Evolutionary conservation across 176 grass and related monocot species (phyloP).

Genomic region (Paspalum notatum): DNA sequence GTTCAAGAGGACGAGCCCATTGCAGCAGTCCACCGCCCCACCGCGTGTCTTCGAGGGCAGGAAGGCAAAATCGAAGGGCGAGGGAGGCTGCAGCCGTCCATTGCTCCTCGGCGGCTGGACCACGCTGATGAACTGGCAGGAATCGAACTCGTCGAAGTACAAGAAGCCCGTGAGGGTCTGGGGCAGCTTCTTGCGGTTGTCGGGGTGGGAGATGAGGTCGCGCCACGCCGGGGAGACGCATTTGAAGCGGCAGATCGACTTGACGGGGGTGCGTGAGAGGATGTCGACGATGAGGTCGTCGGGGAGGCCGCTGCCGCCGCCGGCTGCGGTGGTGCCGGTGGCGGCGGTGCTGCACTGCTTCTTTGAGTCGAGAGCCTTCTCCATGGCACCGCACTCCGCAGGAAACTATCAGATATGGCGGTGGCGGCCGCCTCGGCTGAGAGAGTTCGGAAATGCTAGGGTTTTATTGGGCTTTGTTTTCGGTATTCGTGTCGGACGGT

Average conservation of each 20-base stretch:
- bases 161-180: not conserved
- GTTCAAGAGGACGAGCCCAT: not conserved
- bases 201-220: slow-evolving; percentile 8
- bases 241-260: slow-evolving; percentile 24
- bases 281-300: slow-evolving; percentile 15
- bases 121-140: not conserved
- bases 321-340: not conserved
- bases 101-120: not conserved
- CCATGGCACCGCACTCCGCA: not conserved
- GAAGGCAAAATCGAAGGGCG: not conserved
- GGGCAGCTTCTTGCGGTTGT: slow-evolving; percentile 18
- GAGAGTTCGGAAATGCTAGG: too few relatives aligned
- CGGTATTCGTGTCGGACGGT: too few relatives aligned
- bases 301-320: not conserved
- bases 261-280: not conserved
- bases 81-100: not conserved
- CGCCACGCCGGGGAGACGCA: slow-evolving; percentile 27
- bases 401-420: not conserved
- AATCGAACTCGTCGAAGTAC: slow-evolving; percentile 1
- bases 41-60: not conserved
- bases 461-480: too few relatives aligned
- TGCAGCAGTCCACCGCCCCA: not conserved
- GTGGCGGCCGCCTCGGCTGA: too few relatives aligned
- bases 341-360: not conserved
- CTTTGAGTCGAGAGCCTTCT: not conserved